A percentile compares a stretch with the other conserved stretches of the same genome.
phyloP scores from a whole-genome alignment of 2,329 filamentous ascomycete genomes.

The Aspergillus sp. region DNA sequence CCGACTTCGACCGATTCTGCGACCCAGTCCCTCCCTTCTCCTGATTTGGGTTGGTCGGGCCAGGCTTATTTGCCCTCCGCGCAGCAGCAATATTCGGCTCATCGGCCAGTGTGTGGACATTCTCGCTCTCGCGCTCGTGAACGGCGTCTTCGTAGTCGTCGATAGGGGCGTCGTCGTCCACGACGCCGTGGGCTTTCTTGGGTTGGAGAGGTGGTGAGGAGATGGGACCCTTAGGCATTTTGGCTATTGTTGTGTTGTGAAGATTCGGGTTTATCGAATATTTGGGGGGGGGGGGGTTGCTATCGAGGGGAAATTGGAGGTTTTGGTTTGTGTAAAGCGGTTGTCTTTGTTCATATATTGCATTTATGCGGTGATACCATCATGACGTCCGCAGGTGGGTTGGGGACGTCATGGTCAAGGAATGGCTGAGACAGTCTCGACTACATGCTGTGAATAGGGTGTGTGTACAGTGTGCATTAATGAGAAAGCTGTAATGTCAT shows the following conservation, averaged over 20 bases:
- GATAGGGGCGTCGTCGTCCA: slow-evolving; percentile 21
- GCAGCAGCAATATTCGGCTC: slow-evolving; percentile 4
- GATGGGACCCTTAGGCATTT: slow-evolving; percentile 3
- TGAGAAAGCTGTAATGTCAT: background rate
- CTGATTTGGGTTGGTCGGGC: background rate
- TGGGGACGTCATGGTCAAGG: too few species aligned
- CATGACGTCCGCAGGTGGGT: too few species aligned
- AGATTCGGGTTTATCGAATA: background rate
- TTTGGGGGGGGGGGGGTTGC: too few species aligned
- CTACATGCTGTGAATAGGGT: too few species aligned
- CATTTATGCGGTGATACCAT: too few species aligned
- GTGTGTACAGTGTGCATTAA: background rate
- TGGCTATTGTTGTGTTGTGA: background rate
- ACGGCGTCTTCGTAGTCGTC: slow-evolving; percentile 12
- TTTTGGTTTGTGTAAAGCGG: background rate
- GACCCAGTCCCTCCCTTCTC: background rate
- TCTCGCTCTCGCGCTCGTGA: slow-evolving; percentile 3
- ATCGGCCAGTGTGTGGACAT: background rate
- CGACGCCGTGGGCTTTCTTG: slow-evolving; percentile 2
- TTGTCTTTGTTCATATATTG: background rate
- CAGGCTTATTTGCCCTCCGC: background rate
- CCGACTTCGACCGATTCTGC: background rate
- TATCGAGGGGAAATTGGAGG: too few species aligned
- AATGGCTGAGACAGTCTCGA: too few species aligned
- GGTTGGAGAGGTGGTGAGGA: background rate